These are phyloP conservation scores for Clitopilus passeckerianus DNA, from an alignment of 768 basidiomycete genomes.

Conservation along the genomic window DNA sequence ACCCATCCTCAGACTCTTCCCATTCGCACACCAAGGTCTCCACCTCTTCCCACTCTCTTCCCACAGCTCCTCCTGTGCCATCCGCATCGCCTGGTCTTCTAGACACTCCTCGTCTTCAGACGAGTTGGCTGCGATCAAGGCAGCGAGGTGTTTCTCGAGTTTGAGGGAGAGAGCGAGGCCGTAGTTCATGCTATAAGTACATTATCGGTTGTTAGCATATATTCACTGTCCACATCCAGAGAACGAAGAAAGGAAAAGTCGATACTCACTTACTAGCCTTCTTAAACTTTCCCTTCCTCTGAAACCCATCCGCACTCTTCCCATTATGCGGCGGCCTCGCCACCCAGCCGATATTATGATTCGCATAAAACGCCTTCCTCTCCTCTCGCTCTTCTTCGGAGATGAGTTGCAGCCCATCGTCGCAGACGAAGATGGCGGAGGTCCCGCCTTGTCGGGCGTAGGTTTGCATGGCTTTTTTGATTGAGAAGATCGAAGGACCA, in stretches of 20 bases:
- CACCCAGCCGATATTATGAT: constrained; percentile 72
- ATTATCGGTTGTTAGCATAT: not conserved
- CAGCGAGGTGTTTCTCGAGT: constrained; percentile 45
- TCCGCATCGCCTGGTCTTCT: constrained; percentile 67
- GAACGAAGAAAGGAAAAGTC: not conserved
- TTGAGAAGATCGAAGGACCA: constrained; percentile 67
- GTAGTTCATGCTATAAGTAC: constrained; percentile 67
- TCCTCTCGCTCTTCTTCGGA: constrained; percentile 55
- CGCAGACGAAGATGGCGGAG: constrained; percentile 75
- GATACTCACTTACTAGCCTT: constrained; percentile 55
- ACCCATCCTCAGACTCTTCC: constrained; percentile 68
- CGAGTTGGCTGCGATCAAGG: constrained; percentile 35
- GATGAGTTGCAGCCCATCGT: constrained; percentile 77
- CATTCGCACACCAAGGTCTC: constrained; percentile 74
- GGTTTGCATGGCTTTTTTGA: constrained; percentile 84
- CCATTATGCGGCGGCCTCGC: constrained; percentile 68
- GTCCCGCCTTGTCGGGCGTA: constrained; percentile 81
- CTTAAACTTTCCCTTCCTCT: constrained; percentile 90
- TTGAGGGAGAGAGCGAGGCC: constrained; percentile 64
- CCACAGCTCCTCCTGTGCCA: constrained; percentile 70
- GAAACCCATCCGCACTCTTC: constrained; percentile 78
- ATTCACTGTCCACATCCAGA: not conserved
- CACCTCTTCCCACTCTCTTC: constrained; percentile 48
- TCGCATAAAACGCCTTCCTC: constrained; percentile 73
- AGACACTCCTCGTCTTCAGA: constrained; percentile 47